Evolutionary conservation across 2,329 filamentous ascomycete species (phyloP).

Genomic region (Phoma sp.): DNA sequence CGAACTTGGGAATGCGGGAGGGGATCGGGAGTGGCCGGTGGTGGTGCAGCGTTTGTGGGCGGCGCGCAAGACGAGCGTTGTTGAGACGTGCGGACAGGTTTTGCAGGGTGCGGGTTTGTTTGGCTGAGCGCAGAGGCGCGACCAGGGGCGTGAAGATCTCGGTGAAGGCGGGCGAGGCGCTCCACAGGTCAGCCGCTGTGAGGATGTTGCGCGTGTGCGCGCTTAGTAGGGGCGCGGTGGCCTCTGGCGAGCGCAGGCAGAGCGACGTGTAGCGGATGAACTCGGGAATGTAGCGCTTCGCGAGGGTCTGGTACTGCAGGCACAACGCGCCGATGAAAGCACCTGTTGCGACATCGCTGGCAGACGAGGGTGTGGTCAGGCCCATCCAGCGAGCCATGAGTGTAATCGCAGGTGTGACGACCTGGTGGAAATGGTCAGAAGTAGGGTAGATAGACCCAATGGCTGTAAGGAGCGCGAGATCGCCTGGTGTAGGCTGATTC

Average conservation of each 20-base stretch:
- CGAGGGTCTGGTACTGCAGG: conserved; percentile 80
- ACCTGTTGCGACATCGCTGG: conserved; percentile 74
- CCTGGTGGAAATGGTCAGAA: conserved; percentile 95
- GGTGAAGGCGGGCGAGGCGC: conserved; percentile 72
- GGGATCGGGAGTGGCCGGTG: conserved; percentile 90
- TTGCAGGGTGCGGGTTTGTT: conserved; percentile 58
- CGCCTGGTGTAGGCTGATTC: conserved; percentile 66
- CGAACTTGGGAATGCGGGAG: conserved; percentile 88
- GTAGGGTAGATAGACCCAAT: conserved; percentile 88
- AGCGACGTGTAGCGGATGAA: conserved; percentile 81
- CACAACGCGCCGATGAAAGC: conserved; percentile 79
- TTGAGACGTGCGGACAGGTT: conserved; percentile 67
- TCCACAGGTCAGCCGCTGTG: conserved; percentile 74
- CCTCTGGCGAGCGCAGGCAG: conserved; percentile 60
- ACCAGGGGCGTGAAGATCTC: conserved; percentile 75
- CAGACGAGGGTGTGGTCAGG: conserved; percentile 70
- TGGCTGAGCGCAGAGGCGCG: conserved; percentile 39
- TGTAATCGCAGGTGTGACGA: conserved; percentile 87
- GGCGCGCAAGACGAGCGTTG: conserved; percentile 69
- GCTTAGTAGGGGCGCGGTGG: conserved; percentile 56
- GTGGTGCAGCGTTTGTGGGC: conserved; percentile 85
- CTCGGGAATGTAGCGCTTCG: conserved; percentile 90
- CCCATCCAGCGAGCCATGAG: conserved; percentile 84
- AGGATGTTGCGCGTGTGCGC: conserved; percentile 71
- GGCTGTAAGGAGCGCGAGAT: conserved; percentile 82